Evolutionary conservation across 1,284 basidiomycete species (phyloP).

Genomic region (Porogramme epimiltina): DNA sequence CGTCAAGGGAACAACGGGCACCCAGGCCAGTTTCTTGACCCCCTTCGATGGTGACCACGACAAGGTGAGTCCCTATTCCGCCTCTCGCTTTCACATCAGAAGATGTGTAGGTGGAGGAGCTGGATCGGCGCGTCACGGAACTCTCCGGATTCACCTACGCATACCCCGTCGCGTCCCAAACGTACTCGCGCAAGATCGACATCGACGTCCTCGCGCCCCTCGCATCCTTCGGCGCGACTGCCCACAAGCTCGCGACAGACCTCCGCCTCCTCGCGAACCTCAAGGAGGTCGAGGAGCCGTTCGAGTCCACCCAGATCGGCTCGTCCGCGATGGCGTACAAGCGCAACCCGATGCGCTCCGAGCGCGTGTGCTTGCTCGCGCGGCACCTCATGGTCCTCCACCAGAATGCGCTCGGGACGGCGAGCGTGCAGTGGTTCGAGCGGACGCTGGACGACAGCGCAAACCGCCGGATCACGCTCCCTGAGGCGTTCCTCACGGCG

Average conservation of each 20-base stretch:
- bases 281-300: conserved; percentile 99
- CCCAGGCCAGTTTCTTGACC: conserved; percentile 94
- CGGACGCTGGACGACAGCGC: conserved; percentile 95
- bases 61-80: conserved; percentile 54
- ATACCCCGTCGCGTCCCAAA: conserved; percentile 98
- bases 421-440: conserved; percentile 95
- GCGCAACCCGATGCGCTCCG: conserved; percentile 98
- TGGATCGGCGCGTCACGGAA: conserved; percentile 89
- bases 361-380: conserved; percentile 94
- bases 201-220: conserved; percentile 90
- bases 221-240: conserved; percentile 91
- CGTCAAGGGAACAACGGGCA: conserved; percentile 98
- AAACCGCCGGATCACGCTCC: conserved; percentile 94
- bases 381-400: conserved; percentile 92
- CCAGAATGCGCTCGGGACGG: conserved; percentile 92
- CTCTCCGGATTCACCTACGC: conserved; percentile 92
- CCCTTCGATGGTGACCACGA: conserved; percentile 95
- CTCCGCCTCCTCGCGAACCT: conserved; percentile 90
- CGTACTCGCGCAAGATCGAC: conserved; percentile 98
- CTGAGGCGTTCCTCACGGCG: conserved; percentile 96
- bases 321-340: conserved; percentile 99
- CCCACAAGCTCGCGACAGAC: conserved; percentile 98
- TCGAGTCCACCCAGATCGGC: conserved; percentile 98
- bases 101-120: conserved; percentile 85
- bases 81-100: neutral